phyloP scores from a whole-genome alignment of 129 eudicot genomes.

The Tanacetum coccineum region DNA sequence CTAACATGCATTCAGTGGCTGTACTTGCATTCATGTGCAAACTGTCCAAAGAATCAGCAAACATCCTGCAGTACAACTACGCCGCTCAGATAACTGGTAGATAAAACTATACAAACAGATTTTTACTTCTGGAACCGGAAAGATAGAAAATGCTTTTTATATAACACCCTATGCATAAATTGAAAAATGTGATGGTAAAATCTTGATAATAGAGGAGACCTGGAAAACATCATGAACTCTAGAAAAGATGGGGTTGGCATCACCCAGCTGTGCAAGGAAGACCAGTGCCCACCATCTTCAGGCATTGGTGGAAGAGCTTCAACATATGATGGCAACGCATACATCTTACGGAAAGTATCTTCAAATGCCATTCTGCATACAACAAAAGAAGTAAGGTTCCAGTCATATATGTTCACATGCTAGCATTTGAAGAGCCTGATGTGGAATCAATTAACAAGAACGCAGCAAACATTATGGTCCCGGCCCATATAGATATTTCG shows the following conservation, averaged over 20 bases:
- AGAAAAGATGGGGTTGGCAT: constrained; percentile 94
- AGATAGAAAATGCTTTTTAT: not conserved
- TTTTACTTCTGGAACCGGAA: constrained; percentile 10
- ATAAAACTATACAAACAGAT: not conserved
- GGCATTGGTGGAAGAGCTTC: constrained; percentile 99
- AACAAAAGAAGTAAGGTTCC: constrained; percentile 11
- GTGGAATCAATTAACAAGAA: no score
- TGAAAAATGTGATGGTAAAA: not conserved
- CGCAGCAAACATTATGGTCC: no score
- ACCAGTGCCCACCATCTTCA: constrained; percentile 92
- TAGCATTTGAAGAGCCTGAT: no score
- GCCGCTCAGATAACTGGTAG: constrained; percentile 1
- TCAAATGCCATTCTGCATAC: constrained; percentile 69
- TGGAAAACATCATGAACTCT: constrained; percentile 90
- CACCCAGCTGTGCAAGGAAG: constrained; percentile 92
- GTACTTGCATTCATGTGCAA: constrained; percentile 51
- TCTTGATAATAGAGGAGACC: constrained; percentile 39
- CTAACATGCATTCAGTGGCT: constrained; percentile 48
- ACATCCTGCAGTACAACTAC: constrained; percentile 52
- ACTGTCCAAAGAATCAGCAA: constrained; percentile 77
- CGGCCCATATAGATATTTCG: no score
- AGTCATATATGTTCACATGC: not conserved
- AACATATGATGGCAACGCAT: constrained; percentile 64
- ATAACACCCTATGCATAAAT: not conserved
- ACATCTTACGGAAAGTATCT: constrained; percentile 80